These are phyloP conservation scores for Psidium guajava DNA, from an alignment of 345 rosid species.

Conservation along the genomic window DNA sequence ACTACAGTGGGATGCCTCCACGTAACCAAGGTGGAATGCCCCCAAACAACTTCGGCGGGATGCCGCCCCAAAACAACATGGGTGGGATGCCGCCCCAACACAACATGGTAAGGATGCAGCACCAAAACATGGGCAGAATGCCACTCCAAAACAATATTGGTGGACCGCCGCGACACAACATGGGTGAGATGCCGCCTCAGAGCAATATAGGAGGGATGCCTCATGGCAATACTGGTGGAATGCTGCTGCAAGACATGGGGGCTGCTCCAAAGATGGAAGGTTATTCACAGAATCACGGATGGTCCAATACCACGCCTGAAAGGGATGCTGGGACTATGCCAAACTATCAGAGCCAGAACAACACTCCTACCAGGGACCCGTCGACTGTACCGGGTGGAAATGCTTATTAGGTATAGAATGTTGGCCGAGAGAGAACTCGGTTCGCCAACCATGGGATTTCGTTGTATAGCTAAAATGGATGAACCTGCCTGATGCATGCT, in stretches of 20 bases:
- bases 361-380: conserved; percentile 11
- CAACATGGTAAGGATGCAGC: conserved; percentile 6
- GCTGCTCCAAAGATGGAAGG: background rate
- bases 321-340: conserved; percentile 1
- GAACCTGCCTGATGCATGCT: background rate
- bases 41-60: background rate
- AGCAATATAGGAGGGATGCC: conserved; percentile 3
- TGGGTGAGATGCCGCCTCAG: conserved; percentile 2
- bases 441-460: background rate
- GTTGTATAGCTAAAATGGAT: background rate
- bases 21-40: background rate
- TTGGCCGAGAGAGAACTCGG: background rate
- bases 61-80: too few species aligned
- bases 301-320: conserved; percentile 6
- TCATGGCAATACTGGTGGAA: background rate
- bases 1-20: background rate
- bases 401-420: background rate
- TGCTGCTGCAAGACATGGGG: conserved; percentile 5
- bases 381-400: conserved; percentile 10
- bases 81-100: conserved; percentile 11
- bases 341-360: conserved; percentile 8
- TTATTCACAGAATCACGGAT: conserved; percentile 4
- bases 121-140: conserved; percentile 5
- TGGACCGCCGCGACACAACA: conserved; percentile 9
- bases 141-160: conserved; percentile 6